Base-by-base conservation (phyloP, 192 early-diverging fungal genomes). In the Chytriomyces sp. region DNA sequence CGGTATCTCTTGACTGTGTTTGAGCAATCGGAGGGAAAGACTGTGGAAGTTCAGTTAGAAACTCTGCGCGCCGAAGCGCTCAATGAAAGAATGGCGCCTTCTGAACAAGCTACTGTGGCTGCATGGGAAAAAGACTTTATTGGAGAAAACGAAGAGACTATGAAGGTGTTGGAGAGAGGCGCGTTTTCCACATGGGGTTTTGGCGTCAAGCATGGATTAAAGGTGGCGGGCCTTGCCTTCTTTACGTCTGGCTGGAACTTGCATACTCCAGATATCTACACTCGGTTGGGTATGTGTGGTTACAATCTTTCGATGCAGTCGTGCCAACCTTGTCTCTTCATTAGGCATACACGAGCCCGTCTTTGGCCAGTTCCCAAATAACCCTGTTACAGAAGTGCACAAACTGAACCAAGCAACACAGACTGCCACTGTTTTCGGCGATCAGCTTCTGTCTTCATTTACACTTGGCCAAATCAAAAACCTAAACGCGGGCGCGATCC, bases 261-360 rank as follows among this genome's bases (percentile, higher is more conserved):
- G 26, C 74, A 80, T 40, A 84, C 84, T 2, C 77, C 84, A 5
- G 59, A 61, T 31, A 75, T 84, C 56, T 83, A 77, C 58, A 70
- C 75, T 6, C 63, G 74, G 25, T 71, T 84, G 44, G 82, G 82
- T 81, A 59, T 58, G 66, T 61, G 8, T 52, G 19, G 37, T 52
- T 75, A 8, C 36, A 4, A 36, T 14, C 22, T 7, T 71, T 44
- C 19, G 32, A 39, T 62, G 32, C 17, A 19, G 14, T 62, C 5
- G 1, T n/a, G 0, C 5, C 5, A 0, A 26, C 2, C 12, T 0
- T 62, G 7, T 25, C 31, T 34, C 5, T 70, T 36, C 38, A 17
- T 22, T 39, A 78, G 84, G 84, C 39, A 74, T 86, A 52, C 84
- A 86, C 74, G 82, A 86, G 57, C 84, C 84, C 7, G 84, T 86